Evolutionary conservation across 169 alveolate species (phyloP).

Genomic region (Amoebophrya sp.): DNA sequence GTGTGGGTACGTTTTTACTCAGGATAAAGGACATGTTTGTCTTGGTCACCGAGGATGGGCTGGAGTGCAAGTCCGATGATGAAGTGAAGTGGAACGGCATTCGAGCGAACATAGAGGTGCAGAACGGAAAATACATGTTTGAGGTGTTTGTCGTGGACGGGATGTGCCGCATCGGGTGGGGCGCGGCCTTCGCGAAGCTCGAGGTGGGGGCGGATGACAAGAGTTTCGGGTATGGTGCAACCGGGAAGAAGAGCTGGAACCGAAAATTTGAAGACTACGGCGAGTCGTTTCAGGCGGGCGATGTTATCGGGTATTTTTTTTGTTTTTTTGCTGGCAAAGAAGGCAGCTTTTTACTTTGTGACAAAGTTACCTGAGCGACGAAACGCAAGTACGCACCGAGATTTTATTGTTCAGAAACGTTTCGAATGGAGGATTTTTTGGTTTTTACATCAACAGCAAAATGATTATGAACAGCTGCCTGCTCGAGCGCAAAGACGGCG

Average conservation of each 20-base stretch:
- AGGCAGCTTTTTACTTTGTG: too few species aligned
- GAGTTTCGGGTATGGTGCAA: conserved; percentile 53
- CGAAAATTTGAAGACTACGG: conserved; percentile 48
- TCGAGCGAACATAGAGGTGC: conserved; percentile 39
- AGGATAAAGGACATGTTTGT: conserved; percentile 51
- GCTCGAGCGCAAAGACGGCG: neutral
- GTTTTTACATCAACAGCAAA: too few species aligned
- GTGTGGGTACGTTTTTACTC: too few species aligned
- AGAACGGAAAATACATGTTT: conserved; percentile 40
- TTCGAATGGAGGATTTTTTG: too few species aligned
- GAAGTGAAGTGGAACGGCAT: conserved; percentile 48
- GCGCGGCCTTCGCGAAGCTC: conserved; percentile 14
- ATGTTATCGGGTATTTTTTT: conserved; percentile 24
- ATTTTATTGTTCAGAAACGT: too few species aligned
- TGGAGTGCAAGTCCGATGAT: conserved; percentile 48
- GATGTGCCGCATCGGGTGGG: conserved; percentile 43
- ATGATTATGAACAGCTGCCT: too few species aligned
- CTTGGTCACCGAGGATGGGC: conserved; percentile 50
- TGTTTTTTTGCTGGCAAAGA: too few species aligned
- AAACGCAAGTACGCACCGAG: too few species aligned
- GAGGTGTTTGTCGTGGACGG: conserved; percentile 30
- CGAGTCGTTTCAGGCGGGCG: conserved; percentile 41
- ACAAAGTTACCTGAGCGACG: too few species aligned
- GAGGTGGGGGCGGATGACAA: conserved; percentile 42
- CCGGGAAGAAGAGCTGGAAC: conserved; percentile 58